A percentile compares a stretch with the other conserved stretches of the same genome.
phyloP scores from a whole-genome alignment of 2,329 filamentous ascomycete species.

The Aspergillus bombycis region DNA sequence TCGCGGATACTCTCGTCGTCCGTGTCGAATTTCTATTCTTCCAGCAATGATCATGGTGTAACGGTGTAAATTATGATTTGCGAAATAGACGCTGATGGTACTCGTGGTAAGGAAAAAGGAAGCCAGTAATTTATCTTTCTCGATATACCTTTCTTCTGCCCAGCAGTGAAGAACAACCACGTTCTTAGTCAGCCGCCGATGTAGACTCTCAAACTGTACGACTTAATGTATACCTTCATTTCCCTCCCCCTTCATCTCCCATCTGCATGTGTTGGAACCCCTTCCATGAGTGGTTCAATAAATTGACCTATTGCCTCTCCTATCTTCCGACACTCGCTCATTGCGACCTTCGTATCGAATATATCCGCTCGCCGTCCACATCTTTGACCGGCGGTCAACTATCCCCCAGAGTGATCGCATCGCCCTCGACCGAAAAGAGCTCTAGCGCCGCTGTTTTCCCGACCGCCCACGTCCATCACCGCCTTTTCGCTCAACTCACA shows the following conservation, averaged over 20 bases:
- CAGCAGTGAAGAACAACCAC: no score
- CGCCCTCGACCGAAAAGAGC: neutral
- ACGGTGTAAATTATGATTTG: neutral
- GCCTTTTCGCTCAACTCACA: neutral
- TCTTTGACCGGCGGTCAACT: neutral
- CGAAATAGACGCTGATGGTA: neutral
- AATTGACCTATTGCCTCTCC: neutral
- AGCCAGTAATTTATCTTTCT: neutral
- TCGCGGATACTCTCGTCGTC: neutral
- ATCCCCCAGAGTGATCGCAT: neutral
- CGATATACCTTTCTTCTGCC: neutral
- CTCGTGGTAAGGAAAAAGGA: neutral
- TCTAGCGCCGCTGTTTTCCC: neutral
- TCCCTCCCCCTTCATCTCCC: neutral
- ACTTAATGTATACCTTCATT: neutral
- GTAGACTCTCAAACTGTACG: neutral
- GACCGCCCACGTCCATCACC: slow-evolving; percentile 5
- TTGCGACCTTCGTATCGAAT: neutral
- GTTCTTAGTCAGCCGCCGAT: no score
- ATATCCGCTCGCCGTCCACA: neutral
- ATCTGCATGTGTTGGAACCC: neutral
- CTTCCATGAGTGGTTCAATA: neutral
- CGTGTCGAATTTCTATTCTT: neutral
- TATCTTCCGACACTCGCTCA: neutral
- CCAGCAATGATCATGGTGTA: neutral